Evolutionary conservation across 169 alveolate species (phyloP), one percentile per base, ranked within the genome.

Genomic region (Plasmodium gaboni): DNA sequence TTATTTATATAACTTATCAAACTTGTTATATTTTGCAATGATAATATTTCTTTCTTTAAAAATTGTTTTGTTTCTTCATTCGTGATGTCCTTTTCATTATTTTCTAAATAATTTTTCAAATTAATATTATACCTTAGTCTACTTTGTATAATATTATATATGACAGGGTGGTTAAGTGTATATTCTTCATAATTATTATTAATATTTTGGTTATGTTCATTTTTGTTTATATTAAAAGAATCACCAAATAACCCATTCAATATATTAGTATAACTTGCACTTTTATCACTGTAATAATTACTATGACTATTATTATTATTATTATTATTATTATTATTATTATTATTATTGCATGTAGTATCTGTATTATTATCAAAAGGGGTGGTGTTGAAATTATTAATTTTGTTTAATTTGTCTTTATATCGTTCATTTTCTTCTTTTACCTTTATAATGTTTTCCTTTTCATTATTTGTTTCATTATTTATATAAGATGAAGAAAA

Each of bases 41-140:
- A 26, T 32, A 86, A 19, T 4, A 69, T 53, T 24, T 86, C 92
- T n/a, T 50, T 61, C 50, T 86, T 87, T 5, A 70, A 38, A 19
- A 60, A 70, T 9, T 69, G 55, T 71, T 71, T 71, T 28, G 32
- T 61, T 32, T 86, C 87, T 70, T 86, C 92, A 42, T 51, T 69
- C 1, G 46, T 5, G 1, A 9, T 38, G 46, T 38, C 46, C 19
- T 61, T 28, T 44, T 61, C 88, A 1, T 46, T 13, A 70, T 22
- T 48, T 46, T 70, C 65, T 6, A 86, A 22, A 22, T 44, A 71
- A 71, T 86, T 71, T 70, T 86, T 86, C 55, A 86, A 28, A 22
- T 70, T 73, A 46, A 70, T 71, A 55, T 86, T 57, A 73, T 86
- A 86, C 48, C 70, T 64, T 12, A 86, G 38, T 71, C 92, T 59